Base-by-base conservation (phyloP, 1,284 basidiomycete species). In the Cutaneotrichosporon cyanovorans region DNA sequence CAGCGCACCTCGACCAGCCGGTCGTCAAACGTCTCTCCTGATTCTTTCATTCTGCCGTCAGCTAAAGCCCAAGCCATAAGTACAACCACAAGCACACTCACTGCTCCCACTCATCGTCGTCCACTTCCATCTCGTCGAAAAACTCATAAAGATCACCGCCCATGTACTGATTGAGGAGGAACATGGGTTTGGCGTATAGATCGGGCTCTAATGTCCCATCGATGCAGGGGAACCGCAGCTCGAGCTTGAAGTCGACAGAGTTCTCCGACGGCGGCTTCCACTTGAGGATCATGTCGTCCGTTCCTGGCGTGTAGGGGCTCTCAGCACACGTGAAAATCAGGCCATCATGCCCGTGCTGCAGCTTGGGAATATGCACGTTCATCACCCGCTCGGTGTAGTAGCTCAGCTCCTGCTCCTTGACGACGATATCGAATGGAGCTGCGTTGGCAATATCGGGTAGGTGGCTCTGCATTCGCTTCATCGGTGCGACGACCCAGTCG, bases 231-330 rank as follows among this genome's bases (percentile, higher is more conserved):
- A 98, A 99, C 31, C 88, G 82, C 16, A 99, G 76, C 43, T 92
- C 78, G 12, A 98, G 82, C 66, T 89, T 89, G 76, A 98, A 98
- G 71, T 99, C 95, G 63, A 98, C 86, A 4, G 90, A 91, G 69
- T 99, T 99, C 64, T 98, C 95, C 3, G 85, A 87, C 3, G 95
- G 91, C 1, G 93, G 92, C 71, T 99, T 99, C 95, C 95, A 99
- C 69, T 99, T 99, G 59, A 96, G 72, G 56, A 98, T 92, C 56
- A 89, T 88, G 6, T 73, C 71, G 65, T 98, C 93, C 10, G 95
- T 98, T 0, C 88, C 93, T n/a, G 85, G 76, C 4, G 80, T 76
- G 61, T 98, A 98, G 0, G 81, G 81, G 5, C 87, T 81, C 63
- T 81, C 85, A 9, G 86, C 85, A 61, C 87, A 87, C 0, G 95